Evolutionary conservation across 2,329 filamentous ascomycete species (phyloP), one percentile per base, ranked within the genome.

Genomic region (Blastomyces silverae): DNA sequence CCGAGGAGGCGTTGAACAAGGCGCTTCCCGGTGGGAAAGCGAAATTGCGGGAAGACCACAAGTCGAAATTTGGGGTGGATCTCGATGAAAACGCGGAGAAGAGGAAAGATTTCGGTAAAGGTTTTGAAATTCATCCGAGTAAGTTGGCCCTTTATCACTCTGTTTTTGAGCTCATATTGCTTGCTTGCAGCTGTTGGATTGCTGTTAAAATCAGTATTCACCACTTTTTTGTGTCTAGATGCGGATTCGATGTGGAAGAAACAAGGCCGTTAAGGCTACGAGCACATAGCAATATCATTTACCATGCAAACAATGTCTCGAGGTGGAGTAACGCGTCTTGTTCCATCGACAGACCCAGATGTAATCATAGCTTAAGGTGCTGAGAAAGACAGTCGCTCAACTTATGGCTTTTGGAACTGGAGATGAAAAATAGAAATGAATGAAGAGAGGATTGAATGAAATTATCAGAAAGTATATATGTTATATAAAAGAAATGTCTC

Each of bases 61-160:
- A 88, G 75, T 64, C 73, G 72, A 80, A 81, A 69, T 85, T 84
- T 74, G 81, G 80, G 0, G 79, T 82, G 37, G 79, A 84, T 73
- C 79, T 76, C 64, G 75, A 70, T 73, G 74, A 76, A 65, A 88
- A 87, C 78, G 79, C 74, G 69, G 79, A 83, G 73, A 76, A 78
- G 64, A 81, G 86, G 71, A 76, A 77, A 71, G 77, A 79, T 61
- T 46, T 66, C 20, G 44, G 53, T 34, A 57, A 62, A 46, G 64
- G 50, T 5, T 61, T 65, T 50, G 68, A 74, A 50, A 72, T 70
- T 62, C 72, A 79, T 72, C 67, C 71, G 56, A 76, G 77, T 78
- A 70, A 37, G 73, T 73, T 48, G 59, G 46, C 20, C 37, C 2
- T 17, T 31, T 20, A 20, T 34, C 15, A 62, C n/a, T 13, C 22